Evolutionary conservation across 768 basidiomycete species (phyloP), one percentile per base, ranked within the genome.

Genomic region (Hortiboletus campestris): DNA sequence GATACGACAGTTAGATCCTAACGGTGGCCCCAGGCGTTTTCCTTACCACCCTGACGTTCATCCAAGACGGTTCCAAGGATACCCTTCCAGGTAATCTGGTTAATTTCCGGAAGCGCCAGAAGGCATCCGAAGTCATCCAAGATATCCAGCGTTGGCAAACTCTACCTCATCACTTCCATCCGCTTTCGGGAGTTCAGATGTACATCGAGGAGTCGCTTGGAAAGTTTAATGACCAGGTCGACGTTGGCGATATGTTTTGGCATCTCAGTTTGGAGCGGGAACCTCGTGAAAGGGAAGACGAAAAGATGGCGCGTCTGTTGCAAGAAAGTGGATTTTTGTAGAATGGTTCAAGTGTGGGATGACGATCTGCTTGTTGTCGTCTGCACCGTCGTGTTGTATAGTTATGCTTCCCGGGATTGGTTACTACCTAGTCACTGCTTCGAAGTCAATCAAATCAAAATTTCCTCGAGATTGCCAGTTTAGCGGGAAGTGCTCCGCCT

Each of bases 121-220:
- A 91, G 73, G 87, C 94, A 0, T 93, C 94, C n/a, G 95, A 97
- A 67, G 91, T 98, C 63, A 93, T 99, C 63, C 86, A 87, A 59
- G 94, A 98, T 70, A 98, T 99, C 70, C 91, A 97, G 69, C 88
- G 92, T 29, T 98, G 95, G 85, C 97, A 99, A 70, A 82, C 89
- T 6, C 85, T 86, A 60, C 86, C 91, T 2, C 98, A 94, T 77
- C 94, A 96, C 71, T 84, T 96, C 59, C 78, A 82, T 34, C 74
- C 79, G 7, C 83, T 95, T 16, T 78, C 82, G 0, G 57, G 78
- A 1, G 84, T 98, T 28, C 82, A 84, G 51, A 76, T 78, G 28
- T 97, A 85, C 70, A 83, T 99, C 58, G 86, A 89, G 57, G 86
- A 90, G 46, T 84, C 86, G 2, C 78, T 98, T 59, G 82, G 82